Conservation (phyloP, 805 yeast species). For the Starmerella gropengiesseri region DNA sequence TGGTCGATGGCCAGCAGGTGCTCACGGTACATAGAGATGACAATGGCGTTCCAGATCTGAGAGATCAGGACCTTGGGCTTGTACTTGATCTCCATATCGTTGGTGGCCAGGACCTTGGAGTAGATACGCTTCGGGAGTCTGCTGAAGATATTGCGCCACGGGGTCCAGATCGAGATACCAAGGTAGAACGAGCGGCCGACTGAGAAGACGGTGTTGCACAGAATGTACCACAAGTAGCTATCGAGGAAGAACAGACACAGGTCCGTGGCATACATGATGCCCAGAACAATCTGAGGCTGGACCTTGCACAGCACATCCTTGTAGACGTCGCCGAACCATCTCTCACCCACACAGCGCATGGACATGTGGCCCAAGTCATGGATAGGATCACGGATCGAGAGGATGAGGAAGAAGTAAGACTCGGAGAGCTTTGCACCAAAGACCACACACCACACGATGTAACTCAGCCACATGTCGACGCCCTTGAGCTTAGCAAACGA, state of each 20-base stretch:
- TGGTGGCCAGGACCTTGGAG: slow-evolving; percentile 93
- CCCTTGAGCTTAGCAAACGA: slow-evolving; percentile 72
- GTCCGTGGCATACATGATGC: slow-evolving; percentile 87
- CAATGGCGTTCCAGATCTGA: slow-evolving; percentile 98
- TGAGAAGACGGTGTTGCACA: slow-evolving; percentile 88
- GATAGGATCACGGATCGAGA: slow-evolving; percentile 88
- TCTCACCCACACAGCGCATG: slow-evolving; percentile 94
- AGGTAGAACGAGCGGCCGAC: slow-evolving; percentile 96
- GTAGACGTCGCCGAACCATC: slow-evolving; percentile 52
- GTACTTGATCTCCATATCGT: slow-evolving; percentile 98
- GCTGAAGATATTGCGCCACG: slow-evolving; percentile 98
- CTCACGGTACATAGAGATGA: slow-evolving; percentile 99
- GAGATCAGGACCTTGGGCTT: slow-evolving; percentile 97
- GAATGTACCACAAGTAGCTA: slow-evolving; percentile 97
- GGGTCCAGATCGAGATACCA: slow-evolving; percentile 97
- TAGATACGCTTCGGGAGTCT: slow-evolving; percentile 98
- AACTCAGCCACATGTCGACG: slow-evolving; percentile 92
- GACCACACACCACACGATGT: slow-evolving; percentile 78
- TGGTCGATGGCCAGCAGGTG: slow-evolving; percentile 96
- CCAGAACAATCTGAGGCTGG: slow-evolving; percentile 81
- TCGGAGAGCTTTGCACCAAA: slow-evolving; percentile 82
- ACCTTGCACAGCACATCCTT: slow-evolving; percentile 53
- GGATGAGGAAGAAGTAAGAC: slow-evolving; percentile 83
- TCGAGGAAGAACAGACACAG: slow-evolving; percentile 93
- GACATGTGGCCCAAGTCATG: slow-evolving; percentile 72